Evolutionary conservation across 176 grass and related monocot species (phyloP), one percentile per base, ranked within the genome.

Genomic region (Rhynchospora tenuis): DNA sequence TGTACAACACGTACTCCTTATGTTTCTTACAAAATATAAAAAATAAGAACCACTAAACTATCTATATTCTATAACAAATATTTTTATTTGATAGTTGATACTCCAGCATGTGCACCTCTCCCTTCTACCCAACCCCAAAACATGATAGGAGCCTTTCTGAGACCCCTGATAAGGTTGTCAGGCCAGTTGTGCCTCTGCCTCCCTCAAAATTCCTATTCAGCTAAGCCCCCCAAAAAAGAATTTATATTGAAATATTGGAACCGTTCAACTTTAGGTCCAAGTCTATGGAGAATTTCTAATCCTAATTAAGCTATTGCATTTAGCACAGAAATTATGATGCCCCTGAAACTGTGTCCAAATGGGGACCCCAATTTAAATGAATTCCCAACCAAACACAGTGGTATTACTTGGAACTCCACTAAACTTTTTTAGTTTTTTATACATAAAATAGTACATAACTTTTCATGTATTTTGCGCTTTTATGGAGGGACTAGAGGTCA

Each of bases 351-450:
- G 50, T 27, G 43, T 24, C 45, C 70, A 73, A 27, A 4, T n/a
- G 71, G 45, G 11, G 4, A 28, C 71, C 51, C 22, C 16, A 5
- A 52, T 15, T 74, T 3, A 26, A 74, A 51, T 12, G 47, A 73
- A 51, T 24, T 15, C 15, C 72, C 23, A 75, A 54, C 72, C 12
- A 75, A 75, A 14, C 47, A 75, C 27, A 75, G 72, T 54, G 72
- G 72, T 15, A 75, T 75, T 28, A 27, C 52, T 75, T 74, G 73
- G 24, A 76, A 24, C 45, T 51, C 20, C 70, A 74, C 70, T 74
- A 50, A 12, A n/a, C 28, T 38, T 74, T 50, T 16, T 33, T 19
- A 38, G 4, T 24, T 9, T 16, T 38, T 69, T 44, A 19, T 11
- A 50, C 9, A 47, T 31, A 55, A 7, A 27, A 54, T 29, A 46